Conservation (phyloP, 805 yeast genomes). For the Candida alai region DNA sequence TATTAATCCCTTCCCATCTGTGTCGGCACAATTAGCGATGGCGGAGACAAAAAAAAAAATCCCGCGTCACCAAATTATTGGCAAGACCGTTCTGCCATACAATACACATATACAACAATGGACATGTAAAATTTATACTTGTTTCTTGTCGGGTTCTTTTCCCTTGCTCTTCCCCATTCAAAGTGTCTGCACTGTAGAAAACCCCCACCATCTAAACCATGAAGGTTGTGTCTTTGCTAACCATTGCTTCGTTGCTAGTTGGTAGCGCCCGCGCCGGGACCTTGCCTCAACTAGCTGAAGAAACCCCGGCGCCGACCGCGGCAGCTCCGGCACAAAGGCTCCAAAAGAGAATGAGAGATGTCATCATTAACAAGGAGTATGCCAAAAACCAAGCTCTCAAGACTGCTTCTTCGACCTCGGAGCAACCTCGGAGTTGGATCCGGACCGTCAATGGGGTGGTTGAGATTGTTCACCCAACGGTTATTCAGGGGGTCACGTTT, state of each 20-base stretch:
- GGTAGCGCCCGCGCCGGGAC: slow-evolving; percentile 1
- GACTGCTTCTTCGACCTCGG: slow-evolving; percentile 5
- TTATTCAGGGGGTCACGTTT: slow-evolving; percentile 60
- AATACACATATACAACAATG: too few species aligned
- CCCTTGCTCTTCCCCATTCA: background rate
- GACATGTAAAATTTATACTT: too few species aligned
- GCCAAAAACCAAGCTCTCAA: slow-evolving; percentile 21
- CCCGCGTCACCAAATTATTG: too few species aligned
- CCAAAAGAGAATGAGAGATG: slow-evolving; percentile 25
- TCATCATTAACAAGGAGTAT: slow-evolving; percentile 28
- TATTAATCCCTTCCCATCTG: too few species aligned
- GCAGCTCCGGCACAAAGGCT: slow-evolving; percentile 13
- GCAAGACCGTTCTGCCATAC: too few species aligned
- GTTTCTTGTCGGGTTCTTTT: too few species aligned
- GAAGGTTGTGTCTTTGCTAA: slow-evolving; percentile 1
- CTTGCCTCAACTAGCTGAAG: slow-evolving; percentile 1
- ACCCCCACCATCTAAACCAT: too few species aligned
- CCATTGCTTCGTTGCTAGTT: background rate
- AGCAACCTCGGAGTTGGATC: slow-evolving; percentile 59
- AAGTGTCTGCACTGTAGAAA: too few species aligned
- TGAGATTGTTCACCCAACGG: slow-evolving; percentile 64
- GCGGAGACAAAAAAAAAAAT: too few species aligned
- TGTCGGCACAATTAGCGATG: too few species aligned
- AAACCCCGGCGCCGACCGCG: slow-evolving; percentile 4
- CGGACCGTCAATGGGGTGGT: slow-evolving; percentile 56